Evolutionary conservation across 352 stramenopile genomes (phyloP), one percentile per base, ranked within the genome.

Genomic region (Globisporangium paddicum): DNA sequence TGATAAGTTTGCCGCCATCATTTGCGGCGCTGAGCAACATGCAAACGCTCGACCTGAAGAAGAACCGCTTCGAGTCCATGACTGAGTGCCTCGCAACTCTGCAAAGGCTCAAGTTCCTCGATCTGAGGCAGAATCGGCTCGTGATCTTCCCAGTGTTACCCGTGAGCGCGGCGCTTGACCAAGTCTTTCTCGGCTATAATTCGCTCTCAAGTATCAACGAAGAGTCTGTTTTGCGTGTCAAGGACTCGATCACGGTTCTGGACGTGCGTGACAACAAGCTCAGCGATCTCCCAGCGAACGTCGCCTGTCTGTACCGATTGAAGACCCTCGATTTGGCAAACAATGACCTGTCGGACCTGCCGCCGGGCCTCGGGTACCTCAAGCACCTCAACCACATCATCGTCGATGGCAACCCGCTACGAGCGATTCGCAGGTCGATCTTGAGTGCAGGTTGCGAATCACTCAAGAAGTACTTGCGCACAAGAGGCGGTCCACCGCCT

Each of bases 181-280:
- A 91, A 50, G 67, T 93, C 2, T 90, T 91, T 47, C 60, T 95
- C 7, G 84, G 86, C 14, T 95, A 83, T 60, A 95, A 95, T 28
- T 41, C 60, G 3, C 75, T 95, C 5, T 57, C 68, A 4, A 69
- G 52, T 34, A 77, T 93, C 37, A 69, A 90, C 41, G 79, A 86
- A 32, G 55, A 58, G 0, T 88, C 79, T 5, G 70, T 93, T 5
- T 57, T 88, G 21, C 71, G 79, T 4, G 73, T 74, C 9, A 81
- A 90, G 55, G 67, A 92, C 42, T 77, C 76, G 14, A 68, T 92
- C 50, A 93, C 82, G 0, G 70, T 95, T 1, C 61, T 95, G 28
- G 86, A 95, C 30, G 64, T 93, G 44, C 71, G 84, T 1, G 84
- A 95, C 68, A 95, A 95, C 64, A 93, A 93, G 47, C 69, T 95